phyloP scores from a whole-genome alignment of 2,329 filamentous ascomycete genomes.

The Paracoccidioides lutzii region DNA sequence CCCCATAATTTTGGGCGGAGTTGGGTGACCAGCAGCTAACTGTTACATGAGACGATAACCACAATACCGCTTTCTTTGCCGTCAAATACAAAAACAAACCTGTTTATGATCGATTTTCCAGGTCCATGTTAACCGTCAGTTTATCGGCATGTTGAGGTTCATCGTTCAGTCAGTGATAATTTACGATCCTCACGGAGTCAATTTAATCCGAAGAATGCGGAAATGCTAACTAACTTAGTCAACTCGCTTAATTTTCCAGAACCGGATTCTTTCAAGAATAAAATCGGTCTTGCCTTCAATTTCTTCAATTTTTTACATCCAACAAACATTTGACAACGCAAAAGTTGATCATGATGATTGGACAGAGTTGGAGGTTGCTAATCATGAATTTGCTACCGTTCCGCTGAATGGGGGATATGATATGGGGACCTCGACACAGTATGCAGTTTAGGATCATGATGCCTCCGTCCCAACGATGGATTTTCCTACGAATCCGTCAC shows the following conservation, averaged over 20 bases:
- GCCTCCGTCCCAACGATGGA: too few relatives aligned
- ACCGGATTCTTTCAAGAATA: not conserved
- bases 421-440: not conserved
- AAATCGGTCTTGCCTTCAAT: not conserved
- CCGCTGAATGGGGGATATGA: not conserved
- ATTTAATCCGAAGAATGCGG: not conserved
- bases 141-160: too few relatives aligned
- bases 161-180: not conserved
- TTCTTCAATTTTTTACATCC: not conserved
- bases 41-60: too few relatives aligned
- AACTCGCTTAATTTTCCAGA: constrained; percentile 1
- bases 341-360: not conserved
- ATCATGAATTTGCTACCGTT: not conserved
- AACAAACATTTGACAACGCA: not conserved
- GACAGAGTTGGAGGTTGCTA: not conserved
- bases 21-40: too few relatives aligned
- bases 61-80: too few relatives aligned
- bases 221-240: not conserved
- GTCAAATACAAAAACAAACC: too few relatives aligned
- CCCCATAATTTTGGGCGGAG: too few relatives aligned
- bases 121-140: too few relatives aligned
- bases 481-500: not conserved
- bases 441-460: too few relatives aligned
- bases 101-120: too few relatives aligned
- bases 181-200: not conserved